Conservation (phyloP, 805 yeast species). For the Lipomyces yamadae region DNA sequence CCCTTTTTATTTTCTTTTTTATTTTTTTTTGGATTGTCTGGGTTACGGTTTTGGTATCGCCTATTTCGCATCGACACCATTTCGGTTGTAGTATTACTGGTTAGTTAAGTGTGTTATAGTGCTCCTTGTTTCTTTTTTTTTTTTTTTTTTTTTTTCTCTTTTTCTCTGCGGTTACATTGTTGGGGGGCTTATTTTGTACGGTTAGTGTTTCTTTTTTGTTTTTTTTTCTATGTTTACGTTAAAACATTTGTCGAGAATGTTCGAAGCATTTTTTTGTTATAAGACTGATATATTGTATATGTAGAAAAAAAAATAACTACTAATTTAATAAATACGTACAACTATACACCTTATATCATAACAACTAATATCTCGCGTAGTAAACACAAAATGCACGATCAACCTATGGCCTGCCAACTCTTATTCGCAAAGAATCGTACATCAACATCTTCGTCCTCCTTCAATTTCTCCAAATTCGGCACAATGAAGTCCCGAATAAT, state of each 20-base stretch:
- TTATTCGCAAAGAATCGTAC: conserved; percentile 77
- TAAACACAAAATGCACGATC: conserved; percentile 4
- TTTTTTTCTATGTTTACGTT: not conserved
- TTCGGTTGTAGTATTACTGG: not conserved
- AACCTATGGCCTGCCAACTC: conserved; percentile 31
- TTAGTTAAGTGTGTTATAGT: not conserved
- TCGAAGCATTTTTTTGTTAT: not conserved
- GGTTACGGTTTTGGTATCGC: not conserved
- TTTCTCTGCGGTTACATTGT: not conserved
- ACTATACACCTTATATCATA: conserved; percentile 3
- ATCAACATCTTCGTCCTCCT: conserved; percentile 79
- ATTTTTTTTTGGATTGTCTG: not conserved
- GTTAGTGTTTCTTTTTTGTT: not conserved
- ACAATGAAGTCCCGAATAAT: conserved; percentile 56
- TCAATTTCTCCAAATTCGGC: conserved; percentile 68
- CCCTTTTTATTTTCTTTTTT: not conserved
- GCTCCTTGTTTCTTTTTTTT: not conserved
- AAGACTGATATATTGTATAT: not conserved
- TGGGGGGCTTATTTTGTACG: not conserved
- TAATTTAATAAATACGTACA: not conserved
- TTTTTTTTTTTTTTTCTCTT: not conserved
- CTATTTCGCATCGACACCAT: not conserved
- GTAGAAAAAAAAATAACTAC: not conserved
- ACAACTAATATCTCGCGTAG: not conserved
- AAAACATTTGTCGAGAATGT: not conserved